A percentile compares a stretch with the other conserved stretches of the same genome.
Conservation (phyloP, 2,329 filamentous ascomycete genomes). For the Fusarium tanahbumbuense region DNA sequence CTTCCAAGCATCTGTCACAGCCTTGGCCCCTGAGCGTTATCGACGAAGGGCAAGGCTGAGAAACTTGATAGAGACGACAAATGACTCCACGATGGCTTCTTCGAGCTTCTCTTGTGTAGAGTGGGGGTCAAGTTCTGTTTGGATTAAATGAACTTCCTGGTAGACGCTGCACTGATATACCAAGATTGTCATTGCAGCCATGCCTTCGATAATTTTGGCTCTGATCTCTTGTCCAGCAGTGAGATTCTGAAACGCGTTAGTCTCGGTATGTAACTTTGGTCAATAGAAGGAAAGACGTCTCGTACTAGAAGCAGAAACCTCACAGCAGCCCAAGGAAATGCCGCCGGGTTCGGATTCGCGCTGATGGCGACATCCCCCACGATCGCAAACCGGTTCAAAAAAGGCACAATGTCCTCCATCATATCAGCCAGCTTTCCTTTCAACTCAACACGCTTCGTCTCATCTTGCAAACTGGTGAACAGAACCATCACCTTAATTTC, state of each 20-base stretch:
- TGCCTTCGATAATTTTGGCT: background rate
- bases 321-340: background rate
- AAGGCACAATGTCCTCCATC: background rate
- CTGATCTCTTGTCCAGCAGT: background rate
- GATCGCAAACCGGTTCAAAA: background rate
- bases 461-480: background rate
- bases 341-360: background rate
- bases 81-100: fast-evolving
- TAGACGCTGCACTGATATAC: slow-evolving; percentile 3
- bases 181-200: background rate
- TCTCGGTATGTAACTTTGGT: too few species aligned
- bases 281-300: too few species aligned
- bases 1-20: background rate
- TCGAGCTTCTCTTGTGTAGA: fast-evolving
- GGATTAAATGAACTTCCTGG: background rate
- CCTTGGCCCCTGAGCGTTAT: background rate
- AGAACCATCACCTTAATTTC: fast-evolving
- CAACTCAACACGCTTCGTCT: background rate
- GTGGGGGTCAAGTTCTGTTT: fast-evolving
- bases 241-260: background rate
- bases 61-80: background rate
- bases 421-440: background rate
- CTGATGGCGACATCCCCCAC: background rate
- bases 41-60: background rate
- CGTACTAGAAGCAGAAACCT: background rate